Base-by-base conservation (phyloP, 768 basidiomycete genomes). In the Chalciporus pseudorubinellus region DNA sequence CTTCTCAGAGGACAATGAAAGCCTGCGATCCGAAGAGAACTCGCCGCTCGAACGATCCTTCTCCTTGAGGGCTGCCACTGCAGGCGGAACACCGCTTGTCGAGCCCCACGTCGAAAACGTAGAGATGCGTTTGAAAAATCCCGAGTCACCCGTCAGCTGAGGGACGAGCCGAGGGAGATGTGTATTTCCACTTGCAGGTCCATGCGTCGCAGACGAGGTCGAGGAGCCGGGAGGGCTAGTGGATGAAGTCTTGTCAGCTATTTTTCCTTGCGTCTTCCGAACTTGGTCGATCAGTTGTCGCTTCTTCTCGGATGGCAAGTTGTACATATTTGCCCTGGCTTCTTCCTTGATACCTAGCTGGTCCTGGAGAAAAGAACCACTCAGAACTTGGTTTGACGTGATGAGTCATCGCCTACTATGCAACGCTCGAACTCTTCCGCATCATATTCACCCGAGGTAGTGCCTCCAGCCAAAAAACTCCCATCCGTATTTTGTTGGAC, bases 261-360 rank as follows among this genome's bases (percentile, higher is more conserved):
- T 58, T 11, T 63, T 55, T 3, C 71, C 62, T 18, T 71, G 72
- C 18, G 72, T 74, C 39, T 74, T 71, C 20, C 67, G 76, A 39
- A 80, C 75, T 60, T 87, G 84, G 26, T 77, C 74, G 21, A 92
- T 70, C 1, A 94, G 68, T 49, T 83, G 83, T 42, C 75, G 77
- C 70, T 89, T 89, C 62, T 85, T 82, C 48, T 84, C 79, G 2
- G 65, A 49, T 0, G 88, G 68, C 9, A 94, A 69, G 4, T 76
- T 67, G 49, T 80, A 73, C 83, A 93, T 86, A 1, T 74, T 77
- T 3, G 70, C 71, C 34, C 87, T 79, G 56, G 81, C 80, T 1
- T 80, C 77, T n/a, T 82, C 87, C 64, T 87, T 89, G 51, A 93
- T 59, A 9, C 82, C 87, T 18, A 93, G 66, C 11, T 84, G 79